These are phyloP conservation scores for Tulasnella sp. DNA, from an alignment of 768 basidiomycete genomes.

Conservation along the genomic window DNA sequence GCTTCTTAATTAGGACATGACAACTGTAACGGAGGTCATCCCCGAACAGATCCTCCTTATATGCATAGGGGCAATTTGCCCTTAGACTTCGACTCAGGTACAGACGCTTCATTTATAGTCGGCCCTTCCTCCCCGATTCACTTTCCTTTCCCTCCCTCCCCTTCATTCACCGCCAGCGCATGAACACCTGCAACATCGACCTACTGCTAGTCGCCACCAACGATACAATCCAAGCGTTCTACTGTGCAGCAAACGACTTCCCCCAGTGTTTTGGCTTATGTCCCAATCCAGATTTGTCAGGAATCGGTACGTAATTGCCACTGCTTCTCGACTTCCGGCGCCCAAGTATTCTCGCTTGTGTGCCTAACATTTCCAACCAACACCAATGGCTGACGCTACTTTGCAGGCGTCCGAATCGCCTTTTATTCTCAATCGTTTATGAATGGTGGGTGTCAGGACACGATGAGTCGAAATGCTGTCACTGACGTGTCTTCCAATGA, in stretches of 20 bases:
- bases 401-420: constrained; percentile 11
- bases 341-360: not conserved
- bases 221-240: not conserved
- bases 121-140: not conserved
- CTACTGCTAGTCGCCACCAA: not conserved
- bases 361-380: not conserved
- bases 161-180: not conserved
- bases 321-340: not conserved
- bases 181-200: not conserved
- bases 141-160: not conserved
- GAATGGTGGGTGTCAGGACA: not conserved
- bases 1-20: too few relatives aligned
- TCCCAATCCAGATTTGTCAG: constrained; percentile 13
- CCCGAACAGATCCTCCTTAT: too few relatives aligned
- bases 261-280: constrained; percentile 4
- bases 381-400: not conserved
- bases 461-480: not conserved
- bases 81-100: too few relatives aligned
- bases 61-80: too few relatives aligned
- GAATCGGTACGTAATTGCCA: constrained; percentile 5
- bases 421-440: constrained; percentile 12
- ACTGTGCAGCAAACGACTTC: constrained; percentile 1
- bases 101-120: not conserved
- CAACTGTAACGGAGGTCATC: too few relatives aligned
- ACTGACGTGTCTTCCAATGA: not conserved